Evolutionary conservation across 192 early-diverging fungal genomes (phyloP), one percentile per base, ranked within the genome.

Genomic region (Backusella macrospora): DNA sequence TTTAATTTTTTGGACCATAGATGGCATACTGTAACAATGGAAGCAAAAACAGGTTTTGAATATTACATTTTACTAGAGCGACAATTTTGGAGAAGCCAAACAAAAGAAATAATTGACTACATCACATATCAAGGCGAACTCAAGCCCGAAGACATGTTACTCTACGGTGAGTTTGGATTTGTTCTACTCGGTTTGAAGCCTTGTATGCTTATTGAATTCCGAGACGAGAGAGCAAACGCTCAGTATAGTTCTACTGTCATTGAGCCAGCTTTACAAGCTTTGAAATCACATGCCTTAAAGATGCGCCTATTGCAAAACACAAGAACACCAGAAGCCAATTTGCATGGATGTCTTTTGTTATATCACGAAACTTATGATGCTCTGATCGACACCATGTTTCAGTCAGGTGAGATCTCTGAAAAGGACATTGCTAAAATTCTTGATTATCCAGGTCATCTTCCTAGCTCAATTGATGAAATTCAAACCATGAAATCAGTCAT

Each of bases 151-250:
- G 71, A 72, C 40, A 63, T 59, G 55, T 46, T 44, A 13, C 12
- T 72, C 0, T 72, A 72, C 46, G 71, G 71, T 37, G 71, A 72
- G 29, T 62, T 72, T 26, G 71, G 59, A 3, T 72, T 72, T 64
- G 44, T 40, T 13, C 14, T 72, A n/a, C n/a, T 63, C 15, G 71
- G 44, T 6, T 62, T 72, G 2, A 72, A 72, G 43, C 71, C 62
- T 14, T 63, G 71, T 37, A 62, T 72, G 8, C 43, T 72, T 3
- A 38, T 72, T 48, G 55, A 72, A 21, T 72, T 72, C 29, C 42
- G 45, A 46, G 21, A 47, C 26, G 43, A 68, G 21, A 46, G 46
- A 21, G 26, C 39, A 12, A 68, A 47, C 8, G 10, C 6, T 15
- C 67, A 29, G 0, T 68, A 68, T 16, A 3, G 16, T 4, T 7